A percentile compares a stretch with the other conserved stretches of the same genome.
phyloP scores from a whole-genome alignment of 2,329 filamentous ascomycete genomes.

The Myriangium duriaei region DNA sequence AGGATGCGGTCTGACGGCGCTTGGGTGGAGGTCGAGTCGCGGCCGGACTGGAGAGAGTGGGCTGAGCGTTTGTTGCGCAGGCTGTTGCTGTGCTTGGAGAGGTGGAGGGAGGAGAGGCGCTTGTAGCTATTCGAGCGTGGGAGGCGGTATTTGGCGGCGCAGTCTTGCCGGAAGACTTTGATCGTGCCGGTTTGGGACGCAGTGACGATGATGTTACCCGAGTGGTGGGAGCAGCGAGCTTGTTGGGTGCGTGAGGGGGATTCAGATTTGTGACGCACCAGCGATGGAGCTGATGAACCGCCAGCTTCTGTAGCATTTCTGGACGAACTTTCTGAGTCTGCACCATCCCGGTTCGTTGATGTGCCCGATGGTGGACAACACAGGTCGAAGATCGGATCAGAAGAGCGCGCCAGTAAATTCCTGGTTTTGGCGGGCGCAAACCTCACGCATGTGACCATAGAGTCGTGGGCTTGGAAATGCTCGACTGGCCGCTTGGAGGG shows the following conservation, averaged over 20 bases:
- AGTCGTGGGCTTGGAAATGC: constrained; percentile 78
- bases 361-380: constrained; percentile 90
- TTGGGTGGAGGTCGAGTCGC: constrained; percentile 20
- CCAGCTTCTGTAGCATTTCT: constrained; percentile 32
- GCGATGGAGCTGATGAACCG: constrained; percentile 18
- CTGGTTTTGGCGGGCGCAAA: constrained; percentile 71
- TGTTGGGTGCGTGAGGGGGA: constrained; percentile 56
- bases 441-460: constrained; percentile 78
- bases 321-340: constrained; percentile 29
- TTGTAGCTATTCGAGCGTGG: constrained; percentile 61
- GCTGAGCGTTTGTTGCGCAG: constrained; percentile 36
- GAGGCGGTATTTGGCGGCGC: constrained; percentile 60
- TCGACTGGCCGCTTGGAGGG: constrained; percentile 75
- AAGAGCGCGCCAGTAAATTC: constrained; percentile 64
- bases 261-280: constrained; percentile 40
- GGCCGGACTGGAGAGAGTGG: constrained; percentile 19
- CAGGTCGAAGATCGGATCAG: constrained; percentile 88
- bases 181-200: constrained; percentile 80
- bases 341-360: constrained; percentile 57
- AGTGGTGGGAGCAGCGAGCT: constrained; percentile 59
- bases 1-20: constrained; percentile 65
- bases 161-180: constrained; percentile 93
- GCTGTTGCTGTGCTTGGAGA: constrained; percentile 39
- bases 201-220: constrained; percentile 84
- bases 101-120: constrained; percentile 44